Percentiles rank a stretch among this genome's conserved stretches.
These are phyloP conservation scores for Salix dunnii DNA, from an alignment of 345 rosid species.

Conservation along the genomic window DNA sequence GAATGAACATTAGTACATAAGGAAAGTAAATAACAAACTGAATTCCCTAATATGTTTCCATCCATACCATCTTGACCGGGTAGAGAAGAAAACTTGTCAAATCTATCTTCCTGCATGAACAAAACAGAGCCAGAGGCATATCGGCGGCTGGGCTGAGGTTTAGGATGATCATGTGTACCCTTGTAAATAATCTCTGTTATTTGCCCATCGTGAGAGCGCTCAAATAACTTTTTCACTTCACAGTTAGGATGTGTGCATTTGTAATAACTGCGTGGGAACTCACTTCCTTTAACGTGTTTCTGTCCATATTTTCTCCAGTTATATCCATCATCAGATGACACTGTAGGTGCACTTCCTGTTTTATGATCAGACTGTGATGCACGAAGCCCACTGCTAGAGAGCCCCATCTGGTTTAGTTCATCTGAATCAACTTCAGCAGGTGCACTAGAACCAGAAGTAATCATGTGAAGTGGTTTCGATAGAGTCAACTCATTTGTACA, in stretches of 20 bases:
- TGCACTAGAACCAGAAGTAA: conserved; percentile 39
- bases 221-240: conserved; percentile 95
- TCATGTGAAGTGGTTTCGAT: conserved; percentile 42
- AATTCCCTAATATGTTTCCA: background rate
- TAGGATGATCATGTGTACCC: conserved; percentile 96
- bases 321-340: conserved; percentile 83
- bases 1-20: background rate
- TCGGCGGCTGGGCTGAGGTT: conserved; percentile 85
- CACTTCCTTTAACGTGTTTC: conserved; percentile 97
- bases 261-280: conserved; percentile 95
- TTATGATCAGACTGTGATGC: conserved; percentile 55
- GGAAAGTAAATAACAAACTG: background rate
- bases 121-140: conserved; percentile 55
- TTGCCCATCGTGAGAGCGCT: conserved; percentile 87
- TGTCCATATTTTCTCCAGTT: conserved; percentile 99
- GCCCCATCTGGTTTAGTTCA: conserved; percentile 48
- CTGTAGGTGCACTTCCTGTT: conserved; percentile 42
- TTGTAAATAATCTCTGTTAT: conserved; percentile 88
- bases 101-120: conserved; percentile 69
- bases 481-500: conserved; percentile 73
- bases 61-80: conserved; percentile 61
- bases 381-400: conserved; percentile 33
- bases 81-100: conserved; percentile 48
- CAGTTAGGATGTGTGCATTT: conserved; percentile 97
- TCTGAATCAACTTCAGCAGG: conserved; percentile 64